A percentile compares a stretch with the other conserved stretches of the same genome.
Conservation (phyloP, 2,329 filamentous ascomycete species). For the Ophiostoma perfectum region DNA sequence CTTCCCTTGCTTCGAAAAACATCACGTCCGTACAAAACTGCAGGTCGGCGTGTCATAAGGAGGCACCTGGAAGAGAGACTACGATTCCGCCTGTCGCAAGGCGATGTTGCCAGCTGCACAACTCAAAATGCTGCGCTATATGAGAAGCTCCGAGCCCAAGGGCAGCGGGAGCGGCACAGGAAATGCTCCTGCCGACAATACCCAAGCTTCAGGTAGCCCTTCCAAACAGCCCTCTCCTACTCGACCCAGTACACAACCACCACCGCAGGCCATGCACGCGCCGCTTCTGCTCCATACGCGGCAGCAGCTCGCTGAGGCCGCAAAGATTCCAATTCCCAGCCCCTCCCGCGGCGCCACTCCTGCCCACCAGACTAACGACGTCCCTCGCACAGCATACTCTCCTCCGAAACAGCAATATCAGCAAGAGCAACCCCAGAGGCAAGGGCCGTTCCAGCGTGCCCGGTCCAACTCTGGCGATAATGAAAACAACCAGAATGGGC, state of each 20-base stretch:
- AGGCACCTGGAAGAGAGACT: not conserved
- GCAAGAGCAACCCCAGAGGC: too few relatives aligned
- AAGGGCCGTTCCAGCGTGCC: too few relatives aligned
- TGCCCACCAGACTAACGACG: slow-evolving; percentile 26
- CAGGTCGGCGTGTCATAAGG: not conserved
- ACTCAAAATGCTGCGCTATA: slow-evolving; percentile 29
- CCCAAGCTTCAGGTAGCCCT: not conserved
- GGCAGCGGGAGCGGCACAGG: slow-evolving; percentile 20
- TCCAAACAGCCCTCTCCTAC: not conserved
- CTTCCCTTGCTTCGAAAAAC: not conserved
- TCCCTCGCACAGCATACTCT: not conserved
- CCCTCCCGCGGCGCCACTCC: slow-evolving; percentile 31
- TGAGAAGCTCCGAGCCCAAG: slow-evolving; percentile 28
- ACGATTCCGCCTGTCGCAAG: slow-evolving; percentile 18
- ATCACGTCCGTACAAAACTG: not conserved
- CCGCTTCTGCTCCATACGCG: slow-evolving; percentile 31
- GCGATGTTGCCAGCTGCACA: slow-evolving; percentile 28
- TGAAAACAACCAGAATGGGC: not conserved
- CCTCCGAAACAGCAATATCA: not conserved
- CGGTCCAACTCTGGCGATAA: too few relatives aligned
- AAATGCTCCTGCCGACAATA: not conserved
- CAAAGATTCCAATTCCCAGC: slow-evolving; percentile 36
- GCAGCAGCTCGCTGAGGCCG: slow-evolving; percentile 32
- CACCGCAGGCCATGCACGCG: slow-evolving; percentile 12
- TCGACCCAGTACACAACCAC: not conserved